Conservation (phyloP, 306 rosid genomes). For the Quercus dentata region DNA sequence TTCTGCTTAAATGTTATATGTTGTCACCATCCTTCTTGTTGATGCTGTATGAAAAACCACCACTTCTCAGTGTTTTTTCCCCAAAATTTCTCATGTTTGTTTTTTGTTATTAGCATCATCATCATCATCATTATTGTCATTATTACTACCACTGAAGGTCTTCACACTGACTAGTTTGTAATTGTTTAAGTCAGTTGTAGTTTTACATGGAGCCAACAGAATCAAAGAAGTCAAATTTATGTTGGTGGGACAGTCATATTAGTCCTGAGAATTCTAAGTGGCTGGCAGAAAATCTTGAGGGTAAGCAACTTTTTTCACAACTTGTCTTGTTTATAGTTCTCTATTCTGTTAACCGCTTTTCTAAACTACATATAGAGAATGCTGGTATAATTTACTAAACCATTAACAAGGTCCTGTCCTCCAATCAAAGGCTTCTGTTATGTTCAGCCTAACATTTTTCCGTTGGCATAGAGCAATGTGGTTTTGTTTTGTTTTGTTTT, state of each 20-base stretch:
- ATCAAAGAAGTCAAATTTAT: conserved; percentile 7
- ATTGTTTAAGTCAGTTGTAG: not conserved
- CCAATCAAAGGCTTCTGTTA: no score
- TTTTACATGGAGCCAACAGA: conserved; percentile 28
- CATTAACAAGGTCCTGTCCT: no score
- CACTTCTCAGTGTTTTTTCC: not conserved
- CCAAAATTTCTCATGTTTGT: not conserved
- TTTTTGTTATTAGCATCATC: no score
- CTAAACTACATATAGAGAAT: no score
- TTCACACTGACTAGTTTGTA: not conserved
- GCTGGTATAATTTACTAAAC: no score
- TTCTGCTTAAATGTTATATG: no score
- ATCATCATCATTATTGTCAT: no score
- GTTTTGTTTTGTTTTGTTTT: no score
- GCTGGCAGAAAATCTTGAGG: conserved; percentile 29
- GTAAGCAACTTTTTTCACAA: not conserved
- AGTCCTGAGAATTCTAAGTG: conserved; percentile 8
- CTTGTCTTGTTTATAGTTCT: not conserved
- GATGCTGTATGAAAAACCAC: not conserved
- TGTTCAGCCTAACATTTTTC: no score
- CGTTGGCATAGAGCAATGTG: no score
- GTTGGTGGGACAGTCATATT: not conserved
- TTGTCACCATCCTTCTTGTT: not conserved
- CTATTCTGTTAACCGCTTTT: no score
- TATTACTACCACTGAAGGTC: not conserved